phyloP scores from a whole-genome alignment of 176 grass and related monocot genomes.

The Paspalum vaginatum region DNA sequence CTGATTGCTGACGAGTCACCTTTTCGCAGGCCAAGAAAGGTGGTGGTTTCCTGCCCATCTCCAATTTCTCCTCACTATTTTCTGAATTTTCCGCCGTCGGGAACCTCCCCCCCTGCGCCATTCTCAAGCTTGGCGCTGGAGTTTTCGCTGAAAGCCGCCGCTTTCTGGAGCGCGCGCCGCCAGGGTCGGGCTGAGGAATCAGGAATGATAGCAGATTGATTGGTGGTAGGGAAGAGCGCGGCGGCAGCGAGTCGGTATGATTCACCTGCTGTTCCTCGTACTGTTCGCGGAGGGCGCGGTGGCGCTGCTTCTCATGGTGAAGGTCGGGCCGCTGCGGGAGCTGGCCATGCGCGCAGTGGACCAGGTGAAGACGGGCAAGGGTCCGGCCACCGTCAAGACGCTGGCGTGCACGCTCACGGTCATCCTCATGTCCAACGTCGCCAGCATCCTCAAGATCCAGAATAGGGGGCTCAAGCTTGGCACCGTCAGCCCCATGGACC shows the following conservation, averaged over 20 bases:
- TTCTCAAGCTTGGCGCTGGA: conserved; percentile 14
- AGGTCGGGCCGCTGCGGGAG: conserved; percentile 87
- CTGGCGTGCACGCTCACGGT: conserved; percentile 83
- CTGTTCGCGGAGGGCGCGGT: conserved; percentile 81
- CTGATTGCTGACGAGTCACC: conserved; percentile 21
- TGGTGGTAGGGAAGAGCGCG: neutral
- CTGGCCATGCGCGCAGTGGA: conserved; percentile 79
- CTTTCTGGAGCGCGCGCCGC: neutral
- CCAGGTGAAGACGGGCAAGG: conserved; percentile 76
- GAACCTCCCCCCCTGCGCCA: neutral
- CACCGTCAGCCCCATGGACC: conserved; percentile 92
- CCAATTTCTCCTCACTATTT: neutral
- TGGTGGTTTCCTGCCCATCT: conserved; percentile 20
- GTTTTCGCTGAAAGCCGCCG: neutral
- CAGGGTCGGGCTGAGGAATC: neutral
- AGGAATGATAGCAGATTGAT: neutral
- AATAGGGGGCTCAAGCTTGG: conserved; percentile 74
- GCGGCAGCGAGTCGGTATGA: conserved; percentile 46
- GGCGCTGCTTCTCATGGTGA: conserved; percentile 85
- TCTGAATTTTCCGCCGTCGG: neutral
- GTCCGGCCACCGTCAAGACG: conserved; percentile 88
- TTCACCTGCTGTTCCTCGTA: conserved; percentile 83
- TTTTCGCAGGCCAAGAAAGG: conserved; percentile 46
- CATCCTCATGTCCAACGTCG: conserved; percentile 73
- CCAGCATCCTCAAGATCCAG: conserved; percentile 92